A percentile compares a stretch with the other conserved stretches of the same genome.
Conservation (phyloP, 1,139 yeast genomes). For the Yarrowia galli region DNA sequence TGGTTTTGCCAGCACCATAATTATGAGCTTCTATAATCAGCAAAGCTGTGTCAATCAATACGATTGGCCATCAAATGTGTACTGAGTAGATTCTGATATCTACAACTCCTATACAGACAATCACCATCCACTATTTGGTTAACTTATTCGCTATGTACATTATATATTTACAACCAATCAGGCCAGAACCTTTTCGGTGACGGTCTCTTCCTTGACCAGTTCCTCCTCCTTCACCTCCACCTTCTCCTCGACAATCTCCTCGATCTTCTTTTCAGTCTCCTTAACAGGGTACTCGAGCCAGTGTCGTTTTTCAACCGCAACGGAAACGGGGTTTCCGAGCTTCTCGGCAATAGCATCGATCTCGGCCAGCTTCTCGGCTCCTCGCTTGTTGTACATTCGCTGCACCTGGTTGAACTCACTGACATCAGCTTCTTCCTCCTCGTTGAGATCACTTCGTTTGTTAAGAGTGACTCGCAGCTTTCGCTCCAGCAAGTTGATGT, state of each 20-base stretch:
- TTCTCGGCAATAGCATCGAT: slow-evolving; percentile 9
- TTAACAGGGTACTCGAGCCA: not conserved
- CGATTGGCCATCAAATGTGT: too few species aligned
- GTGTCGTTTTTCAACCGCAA: not conserved
- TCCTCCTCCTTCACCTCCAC: not conserved
- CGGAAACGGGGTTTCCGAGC: slow-evolving; percentile 17
- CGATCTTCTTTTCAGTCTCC: not conserved
- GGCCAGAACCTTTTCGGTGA: not conserved
- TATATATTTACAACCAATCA: slow-evolving; percentile 3
- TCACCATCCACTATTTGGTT: too few species aligned
- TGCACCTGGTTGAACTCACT: slow-evolving; percentile 9
- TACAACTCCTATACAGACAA: too few species aligned
- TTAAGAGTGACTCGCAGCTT: slow-evolving; percentile 3
- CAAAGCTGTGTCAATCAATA: too few species aligned
- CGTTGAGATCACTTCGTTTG: slow-evolving; percentile 4
- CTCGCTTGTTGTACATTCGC: slow-evolving; percentile 15
- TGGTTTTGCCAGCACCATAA: too few species aligned
- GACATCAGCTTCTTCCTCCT: not conserved
- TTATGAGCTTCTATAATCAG: too few species aligned
- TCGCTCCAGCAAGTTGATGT: slow-evolving; percentile 8
- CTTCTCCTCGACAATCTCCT: not conserved
- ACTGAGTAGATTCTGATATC: too few species aligned
- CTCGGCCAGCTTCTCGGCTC: not conserved
- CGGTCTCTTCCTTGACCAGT: not conserved
- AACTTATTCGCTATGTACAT: slow-evolving; percentile 7